phyloP scores from a whole-genome alignment of 1,139 yeast genomes.

The Debaryomyces coudertii region DNA sequence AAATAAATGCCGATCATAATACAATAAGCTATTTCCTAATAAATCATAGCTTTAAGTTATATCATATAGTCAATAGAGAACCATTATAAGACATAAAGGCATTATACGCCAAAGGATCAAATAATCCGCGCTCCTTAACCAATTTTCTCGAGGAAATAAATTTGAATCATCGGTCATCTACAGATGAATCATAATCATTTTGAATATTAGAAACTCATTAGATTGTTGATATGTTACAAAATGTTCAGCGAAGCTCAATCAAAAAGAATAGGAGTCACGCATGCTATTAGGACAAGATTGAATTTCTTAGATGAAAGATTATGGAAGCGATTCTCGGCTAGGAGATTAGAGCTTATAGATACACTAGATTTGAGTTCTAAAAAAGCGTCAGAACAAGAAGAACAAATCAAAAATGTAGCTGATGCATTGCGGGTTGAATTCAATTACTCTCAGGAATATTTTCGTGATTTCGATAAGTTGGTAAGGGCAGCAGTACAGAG shows the following conservation, averaged over 20 bases:
- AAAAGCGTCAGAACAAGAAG: slow-evolving; percentile 93
- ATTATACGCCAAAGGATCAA: background rate
- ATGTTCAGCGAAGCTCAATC: slow-evolving; percentile 4
- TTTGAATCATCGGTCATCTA: slow-evolving; percentile 7
- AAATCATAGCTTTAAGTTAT: background rate
- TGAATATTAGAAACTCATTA: background rate
- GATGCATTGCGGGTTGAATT: slow-evolving; percentile 75
- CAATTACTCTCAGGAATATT: slow-evolving; percentile 58
- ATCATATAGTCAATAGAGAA: background rate
- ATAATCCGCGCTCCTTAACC: slow-evolving; percentile 4
- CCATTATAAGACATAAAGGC: background rate
- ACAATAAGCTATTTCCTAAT: too few relatives aligned
- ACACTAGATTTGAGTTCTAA: slow-evolving; percentile 71
- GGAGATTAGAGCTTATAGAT: slow-evolving; percentile 87
- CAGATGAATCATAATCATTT: slow-evolving; percentile 2
- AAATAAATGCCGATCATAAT: background rate
- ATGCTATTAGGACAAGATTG: slow-evolving; percentile 70
- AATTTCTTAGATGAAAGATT: slow-evolving; percentile 76
- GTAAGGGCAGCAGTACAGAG: slow-evolving; percentile 91
- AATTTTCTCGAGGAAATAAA: background rate
- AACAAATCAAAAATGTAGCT: slow-evolving; percentile 76
- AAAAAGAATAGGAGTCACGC: slow-evolving; percentile 65
- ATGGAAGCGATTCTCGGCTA: slow-evolving; percentile 89
- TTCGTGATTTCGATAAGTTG: slow-evolving; percentile 80
- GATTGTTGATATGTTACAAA: background rate